Evolutionary conservation across 345 rosid species (phyloP).

Genomic region (Sonneratia alba): DNA sequence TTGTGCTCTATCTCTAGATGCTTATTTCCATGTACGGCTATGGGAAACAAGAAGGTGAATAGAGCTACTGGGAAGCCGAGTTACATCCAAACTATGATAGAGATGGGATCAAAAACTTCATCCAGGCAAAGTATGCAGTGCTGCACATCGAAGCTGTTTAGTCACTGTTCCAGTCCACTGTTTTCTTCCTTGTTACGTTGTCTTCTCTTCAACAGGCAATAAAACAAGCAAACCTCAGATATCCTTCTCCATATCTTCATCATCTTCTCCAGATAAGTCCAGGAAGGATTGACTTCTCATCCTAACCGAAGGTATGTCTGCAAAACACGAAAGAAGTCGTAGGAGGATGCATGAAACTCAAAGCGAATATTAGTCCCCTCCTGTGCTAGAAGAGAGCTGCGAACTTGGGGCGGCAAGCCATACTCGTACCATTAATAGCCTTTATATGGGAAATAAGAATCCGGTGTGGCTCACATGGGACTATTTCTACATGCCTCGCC

Average conservation of each 20-base stretch:
- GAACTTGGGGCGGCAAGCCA: background rate
- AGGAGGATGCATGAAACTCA: background rate
- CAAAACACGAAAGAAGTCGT: slow-evolving; percentile 35
- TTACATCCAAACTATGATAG: slow-evolving; percentile 81
- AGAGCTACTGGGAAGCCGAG: slow-evolving; percentile 95
- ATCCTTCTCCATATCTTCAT: slow-evolving; percentile 40
- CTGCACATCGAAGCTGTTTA: slow-evolving; percentile 6
- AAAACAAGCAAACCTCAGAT: slow-evolving; percentile 43
- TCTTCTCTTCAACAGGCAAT: slow-evolving; percentile 13
- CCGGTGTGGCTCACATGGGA: background rate
- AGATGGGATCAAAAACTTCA: slow-evolving; percentile 90
- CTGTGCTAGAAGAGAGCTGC: background rate
- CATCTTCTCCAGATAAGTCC: slow-evolving; percentile 35
- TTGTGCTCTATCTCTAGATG: background rate
- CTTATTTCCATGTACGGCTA: slow-evolving; percentile 43
- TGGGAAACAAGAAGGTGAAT: slow-evolving; percentile 93
- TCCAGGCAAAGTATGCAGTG: slow-evolving; percentile 73
- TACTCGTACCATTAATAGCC: background rate
- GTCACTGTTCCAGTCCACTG: background rate
- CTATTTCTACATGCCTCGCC: background rate
- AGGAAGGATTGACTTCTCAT: slow-evolving; percentile 87
- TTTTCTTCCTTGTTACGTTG: background rate
- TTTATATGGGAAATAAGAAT: background rate
- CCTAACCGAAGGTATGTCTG: slow-evolving; percentile 78
- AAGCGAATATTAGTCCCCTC: background rate